A percentile compares a stretch with the other conserved stretches of the same genome.
Conservation (phyloP, 2,329 filamentous ascomycete species). For the Alternaria consortialis region DNA sequence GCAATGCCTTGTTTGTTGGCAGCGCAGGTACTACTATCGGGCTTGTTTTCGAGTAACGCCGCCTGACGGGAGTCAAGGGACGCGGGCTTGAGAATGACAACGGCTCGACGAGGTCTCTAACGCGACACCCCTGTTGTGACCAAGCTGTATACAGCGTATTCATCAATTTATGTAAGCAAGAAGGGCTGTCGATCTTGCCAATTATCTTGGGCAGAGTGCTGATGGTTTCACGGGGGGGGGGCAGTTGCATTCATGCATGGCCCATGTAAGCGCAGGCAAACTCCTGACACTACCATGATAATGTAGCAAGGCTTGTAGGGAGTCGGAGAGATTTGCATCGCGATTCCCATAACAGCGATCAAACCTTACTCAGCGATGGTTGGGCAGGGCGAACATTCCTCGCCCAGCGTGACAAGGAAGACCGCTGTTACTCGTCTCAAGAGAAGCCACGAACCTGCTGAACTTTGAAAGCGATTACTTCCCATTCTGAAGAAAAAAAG, state of each 20-base stretch:
- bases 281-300: background rate
- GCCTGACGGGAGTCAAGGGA: background rate
- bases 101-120: background rate
- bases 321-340: slow-evolving; percentile 1
- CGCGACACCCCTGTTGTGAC: slow-evolving; percentile 12
- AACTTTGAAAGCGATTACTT: background rate
- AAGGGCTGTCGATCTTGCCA: slow-evolving; percentile 6
- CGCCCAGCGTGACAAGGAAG: slow-evolving; percentile 12
- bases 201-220: slow-evolving; percentile 1
- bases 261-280: background rate
- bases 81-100: slow-evolving; percentile 8
- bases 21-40: background rate
- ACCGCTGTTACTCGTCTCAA: background rate
- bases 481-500: background rate
- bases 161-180: slow-evolving; percentile 14
- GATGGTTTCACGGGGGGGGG: slow-evolving; percentile 7
- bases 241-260: background rate
- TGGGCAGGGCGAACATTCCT: background rate
- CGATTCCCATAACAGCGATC: background rate
- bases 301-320: background rate
- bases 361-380: background rate
- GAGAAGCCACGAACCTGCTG: background rate
- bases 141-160: slow-evolving; percentile 12
- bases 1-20: slow-evolving; percentile 1
- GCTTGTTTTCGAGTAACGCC: slow-evolving; percentile 12